Base-by-base conservation (phyloP, 371 early-diverging fungal species). In the Polyrhizophydium stewartii region DNA sequence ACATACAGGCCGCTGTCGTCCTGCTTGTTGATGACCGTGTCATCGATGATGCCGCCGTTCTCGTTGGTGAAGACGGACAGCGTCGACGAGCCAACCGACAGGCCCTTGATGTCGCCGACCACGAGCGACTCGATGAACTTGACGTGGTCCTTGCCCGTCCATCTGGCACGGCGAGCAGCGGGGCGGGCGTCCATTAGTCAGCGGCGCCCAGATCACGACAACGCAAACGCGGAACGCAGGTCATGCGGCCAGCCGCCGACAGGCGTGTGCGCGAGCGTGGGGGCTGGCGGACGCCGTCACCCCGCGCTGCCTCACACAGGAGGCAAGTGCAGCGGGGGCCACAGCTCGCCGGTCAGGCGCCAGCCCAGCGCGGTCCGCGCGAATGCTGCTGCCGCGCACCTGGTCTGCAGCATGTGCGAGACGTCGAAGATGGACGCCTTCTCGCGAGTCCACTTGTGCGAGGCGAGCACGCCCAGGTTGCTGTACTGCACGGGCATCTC, bases 351-450 rank as follows among this genome's bases (percentile, higher is more conserved):
- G n/a, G n/a, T n/a, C n/a, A n/a, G n/a, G n/a, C n/a, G n/a, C n/a
- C n/a, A n/a, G n/a, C n/a, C n/a, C n/a, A n/a, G n/a, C n/a, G n/a
- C n/a, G n/a, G n/a, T n/a, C n/a, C n/a, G n/a, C n/a, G n/a, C n/a
- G n/a, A n/a, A 43, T 43, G n/a, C 31, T 16, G 55, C 10, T 56
- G 16, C 21, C 27, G 53, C 69, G 64, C 82, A 89, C 90, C 90
- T 83, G 35, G 94, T 90, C 76, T 97, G 97, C 56, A 97, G 85
- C 98, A 98, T 98, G 73, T 98, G 98, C 32, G 94, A 92, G 35
- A 98, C 98, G 77, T 98, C 98, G 74, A 98, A 98, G 58, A 98
- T 75, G 6, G 95, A 94, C 1, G 94, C 93, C 61, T 92, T 87
- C 67, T 86, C 74, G 65, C 98, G 85, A 3, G 96, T 96, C 78